Evolutionary conservation across 441 rosid species (phyloP).

Genomic region (Bruguiera hainesii): DNA sequence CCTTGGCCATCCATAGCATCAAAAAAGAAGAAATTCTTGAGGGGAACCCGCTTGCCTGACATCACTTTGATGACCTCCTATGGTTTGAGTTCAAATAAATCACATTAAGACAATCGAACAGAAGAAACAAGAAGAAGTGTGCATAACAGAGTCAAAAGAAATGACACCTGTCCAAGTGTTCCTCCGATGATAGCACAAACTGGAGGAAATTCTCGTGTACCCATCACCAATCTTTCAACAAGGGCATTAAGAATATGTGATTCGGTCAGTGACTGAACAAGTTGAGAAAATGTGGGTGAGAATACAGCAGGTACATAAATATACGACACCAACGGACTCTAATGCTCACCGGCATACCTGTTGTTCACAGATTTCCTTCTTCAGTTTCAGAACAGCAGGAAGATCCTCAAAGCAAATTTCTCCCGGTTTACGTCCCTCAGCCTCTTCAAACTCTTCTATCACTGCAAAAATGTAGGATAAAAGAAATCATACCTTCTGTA

Average conservation of each 20-base stretch:
- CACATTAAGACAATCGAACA: not conserved
- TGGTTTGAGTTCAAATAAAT: conserved; percentile 10
- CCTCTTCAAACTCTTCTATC: conserved; percentile 71
- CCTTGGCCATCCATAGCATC: conserved; percentile 47
- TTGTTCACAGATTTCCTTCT: conserved; percentile 57
- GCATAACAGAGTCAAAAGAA: not conserved
- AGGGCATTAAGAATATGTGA: conserved; percentile 52
- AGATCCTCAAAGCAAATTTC: conserved; percentile 48
- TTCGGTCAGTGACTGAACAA: conserved; percentile 49
- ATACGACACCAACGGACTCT: not conserved
- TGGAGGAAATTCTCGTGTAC: conserved; percentile 60
- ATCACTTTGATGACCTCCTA: conserved; percentile 89
- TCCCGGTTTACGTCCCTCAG: conserved; percentile 49
- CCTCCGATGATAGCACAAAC: conserved; percentile 88
- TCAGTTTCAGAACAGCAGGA: conserved; percentile 50
- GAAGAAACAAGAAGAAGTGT: not conserved
- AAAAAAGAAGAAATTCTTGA: conserved; percentile 67
- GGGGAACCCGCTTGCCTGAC: conserved; percentile 84
- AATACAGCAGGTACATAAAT: not conserved
- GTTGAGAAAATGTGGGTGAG: not conserved
- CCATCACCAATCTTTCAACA: conserved; percentile 55
- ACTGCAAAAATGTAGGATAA: conserved; percentile 35
- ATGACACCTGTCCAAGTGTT: conserved; percentile 70
- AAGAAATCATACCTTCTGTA: not conserved
- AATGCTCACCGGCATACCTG: conserved; percentile 34